phyloP scores from a whole-genome alignment of 805 yeast genomes.

The Trichomonascus vanleenenianus region DNA sequence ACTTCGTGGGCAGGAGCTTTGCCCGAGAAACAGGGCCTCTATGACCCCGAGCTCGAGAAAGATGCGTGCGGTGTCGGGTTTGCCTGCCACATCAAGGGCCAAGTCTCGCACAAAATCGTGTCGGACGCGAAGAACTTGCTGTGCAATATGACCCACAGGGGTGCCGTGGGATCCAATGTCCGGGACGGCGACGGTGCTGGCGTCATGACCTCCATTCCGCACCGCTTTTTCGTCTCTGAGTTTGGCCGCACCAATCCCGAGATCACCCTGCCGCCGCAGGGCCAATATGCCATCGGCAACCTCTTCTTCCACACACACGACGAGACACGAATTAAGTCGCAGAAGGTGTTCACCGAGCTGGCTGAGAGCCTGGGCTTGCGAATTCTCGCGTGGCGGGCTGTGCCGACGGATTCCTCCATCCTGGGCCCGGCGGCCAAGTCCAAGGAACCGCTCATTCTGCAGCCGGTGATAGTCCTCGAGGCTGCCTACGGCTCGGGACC shows the following conservation, averaged over 20 bases:
- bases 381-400: conserved; percentile 91
- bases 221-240: conserved; percentile 77
- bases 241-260: conserved; percentile 57
- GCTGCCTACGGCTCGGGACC: conserved; percentile 38
- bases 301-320: conserved; percentile 83
- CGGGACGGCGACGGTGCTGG: conserved; percentile 99
- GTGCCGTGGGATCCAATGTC: conserved; percentile 94
- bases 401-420: conserved; percentile 90
- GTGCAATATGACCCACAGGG: conserved; percentile 98
- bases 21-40: conserved; percentile 81
- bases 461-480: conserved; percentile 79
- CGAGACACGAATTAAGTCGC: conserved; percentile 60
- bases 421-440: conserved; percentile 92
- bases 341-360: conserved; percentile 69
- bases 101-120: conserved; percentile 81
- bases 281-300: conserved; percentile 94
- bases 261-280: conserved; percentile 62
- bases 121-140: conserved; percentile 78
- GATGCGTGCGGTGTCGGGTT: conserved; percentile 99
- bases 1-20: conserved; percentile 83
- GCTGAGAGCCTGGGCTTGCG: conserved; percentile 69
- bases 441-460: conserved; percentile 84
- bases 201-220: conserved; percentile 87
- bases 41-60: conserved; percentile 88
- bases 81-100: conserved; percentile 88